Evolutionary conservation across 768 basidiomycete genomes (phyloP).

Genomic region (Auricularia cornea): DNA sequence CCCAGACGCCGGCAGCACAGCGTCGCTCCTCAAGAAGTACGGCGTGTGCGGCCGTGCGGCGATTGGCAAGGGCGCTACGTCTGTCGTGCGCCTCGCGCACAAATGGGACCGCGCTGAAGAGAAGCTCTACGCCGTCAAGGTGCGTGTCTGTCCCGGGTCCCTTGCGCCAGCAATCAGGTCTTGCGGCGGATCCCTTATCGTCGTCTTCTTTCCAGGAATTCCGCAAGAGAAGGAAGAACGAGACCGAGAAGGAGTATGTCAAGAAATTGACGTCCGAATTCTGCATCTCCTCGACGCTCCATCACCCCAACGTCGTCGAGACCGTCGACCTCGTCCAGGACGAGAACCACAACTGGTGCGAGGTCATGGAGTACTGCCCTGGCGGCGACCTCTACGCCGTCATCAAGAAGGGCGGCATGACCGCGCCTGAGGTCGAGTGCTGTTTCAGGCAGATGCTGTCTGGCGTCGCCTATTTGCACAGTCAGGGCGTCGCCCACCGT

Average conservation of each 20-base stretch:
- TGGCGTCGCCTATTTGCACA: slow-evolving; percentile 86
- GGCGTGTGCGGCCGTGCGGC: slow-evolving; percentile 95
- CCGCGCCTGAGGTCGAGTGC: slow-evolving; percentile 87
- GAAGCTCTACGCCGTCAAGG: slow-evolving; percentile 97
- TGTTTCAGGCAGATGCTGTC: slow-evolving; percentile 94
- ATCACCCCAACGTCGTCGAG: slow-evolving; percentile 92
- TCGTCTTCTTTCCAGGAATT: slow-evolving; percentile 60
- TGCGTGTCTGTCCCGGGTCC: slow-evolving; percentile 28
- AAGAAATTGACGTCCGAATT: slow-evolving; percentile 99
- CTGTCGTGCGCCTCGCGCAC: slow-evolving; percentile 91
- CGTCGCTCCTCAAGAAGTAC: slow-evolving; percentile 77
- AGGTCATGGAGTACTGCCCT: slow-evolving; percentile 99
- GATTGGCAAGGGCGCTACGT: slow-evolving; percentile 97
- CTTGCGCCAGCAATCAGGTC: not conserved
- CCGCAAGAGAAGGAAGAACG: slow-evolving; percentile 94
- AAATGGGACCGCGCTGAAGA: slow-evolving; percentile 98
- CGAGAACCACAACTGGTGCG: slow-evolving; percentile 94
- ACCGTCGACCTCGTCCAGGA: slow-evolving; percentile 99
- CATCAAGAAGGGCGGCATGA: slow-evolving; percentile 95
- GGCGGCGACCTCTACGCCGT: slow-evolving; percentile 98
- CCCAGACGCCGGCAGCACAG: slow-evolving; percentile 40
- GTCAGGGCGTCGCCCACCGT: slow-evolving; percentile 94
- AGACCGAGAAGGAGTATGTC: slow-evolving; percentile 98
- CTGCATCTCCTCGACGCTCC: slow-evolving; percentile 93
- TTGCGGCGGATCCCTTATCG: not conserved